phyloP scores from a whole-genome alignment of 768 basidiomycete genomes.

The Exsudoporus frostii region DNA sequence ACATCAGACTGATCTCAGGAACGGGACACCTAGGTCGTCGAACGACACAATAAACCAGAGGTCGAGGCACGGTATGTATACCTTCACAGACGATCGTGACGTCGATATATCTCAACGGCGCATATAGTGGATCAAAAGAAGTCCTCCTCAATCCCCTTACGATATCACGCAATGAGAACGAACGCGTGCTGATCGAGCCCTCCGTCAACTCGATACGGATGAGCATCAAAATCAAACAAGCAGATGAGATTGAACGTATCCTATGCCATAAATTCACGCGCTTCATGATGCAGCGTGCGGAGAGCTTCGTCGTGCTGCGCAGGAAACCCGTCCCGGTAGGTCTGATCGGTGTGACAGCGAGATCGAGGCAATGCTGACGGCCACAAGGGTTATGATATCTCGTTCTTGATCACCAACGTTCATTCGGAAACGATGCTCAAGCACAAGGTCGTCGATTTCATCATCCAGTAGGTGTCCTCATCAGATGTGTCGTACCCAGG shows the following conservation, averaged over 20 bases:
- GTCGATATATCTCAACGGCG: slow-evolving; percentile 2
- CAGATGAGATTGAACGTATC: slow-evolving; percentile 97
- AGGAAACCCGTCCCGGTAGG: slow-evolving; percentile 87
- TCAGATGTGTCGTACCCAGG: neutral
- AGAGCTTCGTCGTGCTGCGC: slow-evolving; percentile 94
- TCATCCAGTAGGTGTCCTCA: slow-evolving; percentile 76
- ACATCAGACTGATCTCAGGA: slow-evolving; percentile 10
- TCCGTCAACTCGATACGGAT: slow-evolving; percentile 96
- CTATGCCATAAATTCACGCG: slow-evolving; percentile 97
- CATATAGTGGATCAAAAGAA: slow-evolving; percentile 82
- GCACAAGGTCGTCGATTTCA: slow-evolving; percentile 99
- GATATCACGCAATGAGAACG: slow-evolving; percentile 96
- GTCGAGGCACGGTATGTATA: slow-evolving; percentile 75
- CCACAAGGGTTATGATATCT: slow-evolving; percentile 92
- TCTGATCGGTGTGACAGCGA: slow-evolving; percentile 16
- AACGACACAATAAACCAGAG: slow-evolving; percentile 96
- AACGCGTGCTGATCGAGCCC: slow-evolving; percentile 95
- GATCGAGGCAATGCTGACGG: slow-evolving; percentile 11
- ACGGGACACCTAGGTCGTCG: slow-evolving; percentile 67
- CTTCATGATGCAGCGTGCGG: slow-evolving; percentile 98
- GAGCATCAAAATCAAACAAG: slow-evolving; percentile 98
- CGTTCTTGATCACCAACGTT: slow-evolving; percentile 95
- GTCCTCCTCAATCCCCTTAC: slow-evolving; percentile 90
- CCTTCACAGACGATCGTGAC: neutral
- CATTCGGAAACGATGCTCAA: slow-evolving; percentile 99